Percentiles rank a stretch among this genome's conserved stretches.
These are phyloP conservation scores for Blastobotrys serpentis DNA, from an alignment of 1,139 yeast genomes.

Conservation along the genomic window DNA sequence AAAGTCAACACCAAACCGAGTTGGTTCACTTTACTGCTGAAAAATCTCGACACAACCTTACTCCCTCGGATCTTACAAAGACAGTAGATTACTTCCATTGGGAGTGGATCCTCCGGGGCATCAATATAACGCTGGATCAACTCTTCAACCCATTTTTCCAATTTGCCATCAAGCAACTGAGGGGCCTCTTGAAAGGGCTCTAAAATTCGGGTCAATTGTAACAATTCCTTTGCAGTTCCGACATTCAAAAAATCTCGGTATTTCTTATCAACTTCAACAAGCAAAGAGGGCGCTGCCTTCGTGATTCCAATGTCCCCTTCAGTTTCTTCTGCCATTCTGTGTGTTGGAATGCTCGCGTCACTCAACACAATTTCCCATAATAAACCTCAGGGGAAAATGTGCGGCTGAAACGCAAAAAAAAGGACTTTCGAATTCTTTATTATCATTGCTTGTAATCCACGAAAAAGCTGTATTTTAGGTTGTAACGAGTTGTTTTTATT, in stretches of 20 bases:
- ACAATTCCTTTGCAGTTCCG: constrained; percentile 9
- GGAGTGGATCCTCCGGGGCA: constrained; percentile 19
- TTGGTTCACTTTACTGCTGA: constrained; percentile 58
- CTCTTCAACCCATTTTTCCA: constrained; percentile 26
- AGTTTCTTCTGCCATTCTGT: constrained; percentile 13
- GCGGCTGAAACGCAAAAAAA: too few species aligned
- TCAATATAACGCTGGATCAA: constrained; percentile 23
- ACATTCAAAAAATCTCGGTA: constrained; percentile 13
- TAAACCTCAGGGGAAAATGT: too few species aligned
- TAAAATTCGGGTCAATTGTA: constrained; percentile 17
- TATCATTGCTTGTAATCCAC: too few species aligned
- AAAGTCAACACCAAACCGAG: constrained; percentile 35
- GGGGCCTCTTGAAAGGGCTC: constrained; percentile 40
- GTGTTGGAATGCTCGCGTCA: not conserved
- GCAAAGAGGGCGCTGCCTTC: constrained; percentile 27
- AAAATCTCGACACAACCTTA: constrained; percentile 56
- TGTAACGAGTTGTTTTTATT: too few species aligned
- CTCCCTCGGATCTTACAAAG: constrained; percentile 66
- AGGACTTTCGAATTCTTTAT: too few species aligned
- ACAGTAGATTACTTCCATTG: constrained; percentile 46
- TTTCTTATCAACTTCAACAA: constrained; percentile 16
- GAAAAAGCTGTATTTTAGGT: too few species aligned
- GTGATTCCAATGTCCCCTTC: constrained; percentile 25
- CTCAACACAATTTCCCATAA: too few species aligned
- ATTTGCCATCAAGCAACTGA: constrained; percentile 38